Evolutionary conservation across 768 basidiomycete genomes (phyloP).

Genomic region (Serendipita sp.): DNA sequence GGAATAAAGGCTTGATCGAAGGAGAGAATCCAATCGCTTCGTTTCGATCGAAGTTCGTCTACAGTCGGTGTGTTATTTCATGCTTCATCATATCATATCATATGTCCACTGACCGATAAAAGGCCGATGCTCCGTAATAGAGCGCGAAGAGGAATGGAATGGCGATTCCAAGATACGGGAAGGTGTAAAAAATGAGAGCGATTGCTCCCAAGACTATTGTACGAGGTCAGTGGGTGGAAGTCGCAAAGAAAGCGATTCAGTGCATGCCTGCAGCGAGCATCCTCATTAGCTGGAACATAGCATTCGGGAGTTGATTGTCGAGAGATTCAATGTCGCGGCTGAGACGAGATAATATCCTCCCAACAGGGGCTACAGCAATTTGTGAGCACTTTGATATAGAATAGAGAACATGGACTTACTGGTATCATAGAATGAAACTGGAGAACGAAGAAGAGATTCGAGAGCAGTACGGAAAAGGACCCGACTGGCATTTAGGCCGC

Average conservation of each 20-base stretch:
- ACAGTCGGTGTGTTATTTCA: too few species aligned
- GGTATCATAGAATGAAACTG: slow-evolving; percentile 55
- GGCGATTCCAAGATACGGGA: slow-evolving; percentile 50
- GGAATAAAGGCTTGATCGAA: slow-evolving; percentile 42
- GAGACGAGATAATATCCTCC: slow-evolving; percentile 37
- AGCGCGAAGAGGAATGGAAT: slow-evolving; percentile 38
- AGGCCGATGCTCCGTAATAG: slow-evolving; percentile 38
- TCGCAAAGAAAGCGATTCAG: not conserved
- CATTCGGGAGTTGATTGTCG: slow-evolving; percentile 34
- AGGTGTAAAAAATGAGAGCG: slow-evolving; percentile 48
- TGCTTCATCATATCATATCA: not conserved
- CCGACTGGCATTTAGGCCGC: slow-evolving; percentile 23
- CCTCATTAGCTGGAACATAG: slow-evolving; percentile 29
- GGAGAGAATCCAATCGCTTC: slow-evolving; percentile 46
- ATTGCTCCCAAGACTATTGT: slow-evolving; percentile 36
- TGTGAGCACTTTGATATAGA: too few species aligned
- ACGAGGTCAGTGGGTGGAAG: not conserved
- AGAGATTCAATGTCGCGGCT: slow-evolving; percentile 49
- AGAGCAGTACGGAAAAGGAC: slow-evolving; percentile 43
- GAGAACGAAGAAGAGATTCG: slow-evolving; percentile 40
- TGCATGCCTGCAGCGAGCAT: not conserved
- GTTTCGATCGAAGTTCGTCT: slow-evolving; percentile 42
- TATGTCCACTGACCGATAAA: slow-evolving; percentile 28
- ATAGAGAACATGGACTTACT: slow-evolving; percentile 23
- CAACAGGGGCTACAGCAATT: slow-evolving; percentile 19